Evolutionary conservation across 179 eudicot species (phyloP), one percentile per base, ranked within the genome.

Genomic region (Heliamphora pulchella): DNA sequence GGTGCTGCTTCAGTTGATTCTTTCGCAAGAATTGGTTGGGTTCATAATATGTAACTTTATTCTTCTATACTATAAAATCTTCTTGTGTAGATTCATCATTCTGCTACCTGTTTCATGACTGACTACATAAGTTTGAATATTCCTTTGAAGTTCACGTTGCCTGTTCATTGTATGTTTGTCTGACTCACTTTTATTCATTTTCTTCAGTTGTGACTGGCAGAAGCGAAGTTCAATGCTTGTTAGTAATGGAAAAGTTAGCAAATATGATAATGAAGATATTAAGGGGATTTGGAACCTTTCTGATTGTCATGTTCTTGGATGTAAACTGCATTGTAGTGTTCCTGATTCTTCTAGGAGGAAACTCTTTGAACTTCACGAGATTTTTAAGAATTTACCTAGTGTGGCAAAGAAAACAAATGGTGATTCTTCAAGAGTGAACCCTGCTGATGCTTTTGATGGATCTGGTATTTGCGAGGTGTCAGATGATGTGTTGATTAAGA

Each of bases 311-410:
- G 91, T 88, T 75, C 87, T 90, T 79, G 93, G 93, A 74, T 96
- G 99, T 82, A 89, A 84, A 83, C 86, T 75, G 77, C 94, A 91
- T 71, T 87, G 88, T 67, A 73, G 70, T 81, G 82, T 72, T 58
- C 78, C 89, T 31, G 91, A 86, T 77, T 74, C 87, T 67, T 81
- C 88, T 71, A 85, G 83, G 87, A 87, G 72, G 76, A 92, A 88
- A 79, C 88, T 85, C 20, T 96, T 96, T 85, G 94, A 92, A 73
- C 91, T 96, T 82, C 96, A 92, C 82, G 98, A 96, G 71, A 89
- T 94, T 54, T 96, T 96, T 83, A 91, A 86, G 86, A 87, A 88
- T 82, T 81, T 96, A 82, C 98, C 98, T 58, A 86, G 90, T 83
- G 87, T 91, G 83, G 75, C 53, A 51, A 86, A 80, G 79, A 83